Evolutionary conservation across 805 yeast species (phyloP), one percentile per base, ranked within the genome.

Genomic region (Jamesozyma piceae): DNA sequence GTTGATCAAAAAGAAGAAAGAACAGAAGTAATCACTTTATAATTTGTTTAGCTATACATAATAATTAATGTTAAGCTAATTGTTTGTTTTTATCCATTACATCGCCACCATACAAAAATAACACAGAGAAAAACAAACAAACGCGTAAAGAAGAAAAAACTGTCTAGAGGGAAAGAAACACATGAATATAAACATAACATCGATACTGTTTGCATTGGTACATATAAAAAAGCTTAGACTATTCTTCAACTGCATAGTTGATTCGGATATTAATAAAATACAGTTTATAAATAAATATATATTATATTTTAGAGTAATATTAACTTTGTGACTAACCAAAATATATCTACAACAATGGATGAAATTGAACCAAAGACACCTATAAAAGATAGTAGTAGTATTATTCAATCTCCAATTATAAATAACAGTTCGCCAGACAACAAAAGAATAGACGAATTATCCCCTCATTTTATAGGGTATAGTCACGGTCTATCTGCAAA

Each of bases 401-500:
- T 31, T 31, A 31, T 33, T 33, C 36, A 33, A 13, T 19, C 26
- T 5, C 36, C 36, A 11, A 33, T 33, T 19, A 10, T 33, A 32
- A 13, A 31, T 15, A 31, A 10, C n/a, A 31, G n/a, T 15, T 14
- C 11, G 18, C 5, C 15, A n/a, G 34, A 6, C 3, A n/a, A 31
- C 20, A 18, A 31, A 3, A 18, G 14, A 14, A 37, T 13, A 21
- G 18, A 14, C 34, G 26, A 5, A 35, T 42, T 38, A 30, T 43
- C 31, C 11, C 6, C 28, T 24, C 28, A 24, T 24, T n/a, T 14
- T n/a, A 49, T 39, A 38, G 51, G 42, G 3, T 50, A 48, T 42
- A 46, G 46, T 14, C 53, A 50, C 39, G 56, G 55, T 6, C 29
- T 51, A 24, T 47, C 55, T 10, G 38, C 45, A 6, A 49, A 43